A percentile compares a stretch with the other conserved stretches of the same genome.
phyloP scores from a whole-genome alignment of 78 protist species.

The Emiliania huxleyi region DNA sequence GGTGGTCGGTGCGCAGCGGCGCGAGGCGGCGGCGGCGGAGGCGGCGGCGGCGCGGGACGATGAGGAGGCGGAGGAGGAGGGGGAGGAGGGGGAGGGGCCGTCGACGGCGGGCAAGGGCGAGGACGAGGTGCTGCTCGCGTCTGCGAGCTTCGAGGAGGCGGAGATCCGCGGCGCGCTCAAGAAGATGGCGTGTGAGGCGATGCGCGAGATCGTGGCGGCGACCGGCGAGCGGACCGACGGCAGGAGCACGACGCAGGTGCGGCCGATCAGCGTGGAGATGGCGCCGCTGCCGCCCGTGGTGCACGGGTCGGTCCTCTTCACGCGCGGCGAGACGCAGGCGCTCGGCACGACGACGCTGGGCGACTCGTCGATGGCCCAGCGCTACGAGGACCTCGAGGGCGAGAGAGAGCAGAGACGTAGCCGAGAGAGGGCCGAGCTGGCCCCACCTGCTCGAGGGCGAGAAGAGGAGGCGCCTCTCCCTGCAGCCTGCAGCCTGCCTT shows the following conservation, averaged over 20 bases:
- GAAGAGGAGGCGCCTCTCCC: too few species aligned
- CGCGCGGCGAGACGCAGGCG: conserved; percentile 43
- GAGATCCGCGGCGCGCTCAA: background rate
- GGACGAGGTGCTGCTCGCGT: background rate
- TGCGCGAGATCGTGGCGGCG: background rate
- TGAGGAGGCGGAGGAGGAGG: background rate
- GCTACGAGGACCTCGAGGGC: background rate
- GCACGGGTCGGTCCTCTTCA: conserved; percentile 39
- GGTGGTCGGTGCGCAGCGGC: background rate
- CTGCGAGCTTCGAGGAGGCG: background rate
- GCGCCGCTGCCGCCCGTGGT: background rate
- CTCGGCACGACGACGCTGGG: conserved; percentile 42
- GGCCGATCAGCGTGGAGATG: background rate
- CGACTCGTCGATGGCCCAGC: background rate
- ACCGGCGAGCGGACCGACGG: background rate
- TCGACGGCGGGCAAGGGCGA: background rate
- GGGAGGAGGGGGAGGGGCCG: background rate
- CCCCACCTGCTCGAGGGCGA: too few species aligned
- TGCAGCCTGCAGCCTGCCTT: too few species aligned
- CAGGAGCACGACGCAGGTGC: background rate
- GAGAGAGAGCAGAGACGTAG: too few species aligned
- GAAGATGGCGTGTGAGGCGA: background rate
- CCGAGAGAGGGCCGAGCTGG: too few species aligned
- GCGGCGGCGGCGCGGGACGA: background rate
- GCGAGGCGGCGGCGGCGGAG: background rate